Evolutionary conservation across 768 basidiomycete genomes (phyloP), one percentile per base, ranked within the genome.

Genomic region (Hericium coralloides): DNA sequence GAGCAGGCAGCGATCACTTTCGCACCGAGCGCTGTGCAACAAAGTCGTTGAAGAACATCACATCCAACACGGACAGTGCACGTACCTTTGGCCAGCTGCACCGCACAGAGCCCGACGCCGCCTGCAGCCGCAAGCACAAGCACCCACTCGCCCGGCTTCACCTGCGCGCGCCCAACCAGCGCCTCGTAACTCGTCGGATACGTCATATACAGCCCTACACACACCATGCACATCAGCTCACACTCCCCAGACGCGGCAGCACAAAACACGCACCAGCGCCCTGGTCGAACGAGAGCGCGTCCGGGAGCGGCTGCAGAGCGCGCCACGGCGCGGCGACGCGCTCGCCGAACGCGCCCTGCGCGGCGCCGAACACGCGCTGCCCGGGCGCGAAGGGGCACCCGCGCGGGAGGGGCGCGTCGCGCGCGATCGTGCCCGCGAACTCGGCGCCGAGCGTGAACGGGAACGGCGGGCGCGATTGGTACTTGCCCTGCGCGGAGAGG

Each of bases 71-170:
- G 50, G 20, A 60, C 67, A 38, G 37, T 7, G 20, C n/a, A 45
- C 43, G 43, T 8, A 90, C 92, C 85, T 80, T 97, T 97, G 20
- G 92, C 95, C 55, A 98, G 78, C 67, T 98, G 95, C 17, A 94
- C 84, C 7, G 95, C 95, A 6, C 86, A 84, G 52, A 95, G 84
- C 0, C 95, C 95, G 4, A 98, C 94, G 12, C 94, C 95, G 3
- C 95, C 95, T 1, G 95, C 95, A n/a, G 91, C 90, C 7, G 94
- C 95, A 52, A 92, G 92, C 4, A 98, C 85, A 2, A 99, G 82
- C 3, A 97, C 82, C 82, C 87, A 93, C 72, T 98, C 95, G 85
- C 91, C 93, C 54, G 82, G 71, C 66, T 93, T 83, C 43, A 94
- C 71, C 49, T 89, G 74, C 12, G 92, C 95, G 52, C 94, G 77